Base-by-base conservation (phyloP, 441 rosid species). In the Populus tomentosa region DNA sequence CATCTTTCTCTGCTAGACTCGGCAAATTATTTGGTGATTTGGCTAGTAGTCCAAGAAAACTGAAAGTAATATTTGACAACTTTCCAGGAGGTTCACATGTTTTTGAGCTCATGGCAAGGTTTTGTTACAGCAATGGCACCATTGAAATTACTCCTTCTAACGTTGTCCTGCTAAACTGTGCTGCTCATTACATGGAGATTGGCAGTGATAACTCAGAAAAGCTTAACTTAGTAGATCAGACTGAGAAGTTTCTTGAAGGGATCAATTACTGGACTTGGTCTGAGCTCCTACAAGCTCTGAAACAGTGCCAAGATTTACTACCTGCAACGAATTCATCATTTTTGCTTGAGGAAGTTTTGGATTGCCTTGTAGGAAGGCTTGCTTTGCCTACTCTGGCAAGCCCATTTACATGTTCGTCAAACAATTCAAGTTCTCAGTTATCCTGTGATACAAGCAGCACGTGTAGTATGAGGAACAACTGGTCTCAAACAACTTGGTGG, bases 1-100 rank as follows among this genome's bases (percentile, higher is more conserved):
- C 81, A 67, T 79, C 83, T 32, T 88, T 82, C 77, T 86, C 89
- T 2, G 81, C 82, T 32, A 85, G 82, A 76, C 74, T 90, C 26
- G 42, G 72, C 33, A 86, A 80, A 56, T 69, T 90, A 62, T 86
- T 86, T 36, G 65, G 80, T 28, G 33, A 77, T 69, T 64, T 40
- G 81, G 70, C 74, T 3, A 68, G 76, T 16, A 23, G 18, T 16
- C 69, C 71, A 7, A 33, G 78, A 61, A 82, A 73, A 30, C 74
- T 85, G 76, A 89, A 85, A 80, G 86, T 87, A 33, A 82, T 89
- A 71, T 84, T 88, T 76, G 83, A 82, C 6, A 86, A 82, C 70
- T 89, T 89, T 61, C 92, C 89, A 0, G 91, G 92, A 67, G 95
- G 89, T 2, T 81, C 86, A 21, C 79, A 81, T 59, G 89, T 89